Conservation (phyloP, 805 yeast species). For the Metschnikowia noctiluminum region DNA sequence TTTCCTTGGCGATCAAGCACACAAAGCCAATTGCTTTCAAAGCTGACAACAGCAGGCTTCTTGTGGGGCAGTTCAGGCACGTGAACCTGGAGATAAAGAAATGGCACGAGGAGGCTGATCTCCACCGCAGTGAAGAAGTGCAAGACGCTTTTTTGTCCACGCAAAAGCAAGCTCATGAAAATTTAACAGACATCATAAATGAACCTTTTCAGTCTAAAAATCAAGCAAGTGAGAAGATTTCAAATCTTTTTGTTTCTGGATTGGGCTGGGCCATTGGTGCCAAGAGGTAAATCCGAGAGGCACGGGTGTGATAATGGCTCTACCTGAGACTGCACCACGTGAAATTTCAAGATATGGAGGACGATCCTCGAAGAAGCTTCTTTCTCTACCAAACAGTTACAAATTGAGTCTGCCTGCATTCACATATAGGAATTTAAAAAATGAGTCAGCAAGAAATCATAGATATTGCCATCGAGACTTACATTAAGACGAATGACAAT, state of each 20-base stretch:
- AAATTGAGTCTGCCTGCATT: not conserved
- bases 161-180: conserved; percentile 19
- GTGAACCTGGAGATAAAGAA: conserved; percentile 37
- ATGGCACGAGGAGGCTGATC: conserved; percentile 15
- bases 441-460: conserved; percentile 32
- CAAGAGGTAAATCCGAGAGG: conserved; percentile 12
- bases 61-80: conserved; percentile 62
- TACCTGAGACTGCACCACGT: not conserved
- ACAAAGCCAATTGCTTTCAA: conserved; percentile 39
- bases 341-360: not conserved
- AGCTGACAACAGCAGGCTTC: conserved; percentile 49
- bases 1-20: conserved; percentile 48
- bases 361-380: not conserved
- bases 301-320: conserved; percentile 5
- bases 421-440: not conserved
- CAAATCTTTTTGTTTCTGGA: conserved; percentile 51
- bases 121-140: conserved; percentile 13
- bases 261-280: conserved; percentile 68
- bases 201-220: conserved; percentile 28
- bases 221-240: conserved; percentile 45
- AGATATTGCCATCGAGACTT: conserved; percentile 28
- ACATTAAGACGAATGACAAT: conserved; percentile 33
- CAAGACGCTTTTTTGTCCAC: conserved; percentile 14
- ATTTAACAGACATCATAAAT: conserved; percentile 25
- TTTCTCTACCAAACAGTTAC: no score